A percentile compares a stretch with the other conserved stretches of the same genome.
phyloP scores from a whole-genome alignment of 306 rosid species.

The Corylus americana region DNA sequence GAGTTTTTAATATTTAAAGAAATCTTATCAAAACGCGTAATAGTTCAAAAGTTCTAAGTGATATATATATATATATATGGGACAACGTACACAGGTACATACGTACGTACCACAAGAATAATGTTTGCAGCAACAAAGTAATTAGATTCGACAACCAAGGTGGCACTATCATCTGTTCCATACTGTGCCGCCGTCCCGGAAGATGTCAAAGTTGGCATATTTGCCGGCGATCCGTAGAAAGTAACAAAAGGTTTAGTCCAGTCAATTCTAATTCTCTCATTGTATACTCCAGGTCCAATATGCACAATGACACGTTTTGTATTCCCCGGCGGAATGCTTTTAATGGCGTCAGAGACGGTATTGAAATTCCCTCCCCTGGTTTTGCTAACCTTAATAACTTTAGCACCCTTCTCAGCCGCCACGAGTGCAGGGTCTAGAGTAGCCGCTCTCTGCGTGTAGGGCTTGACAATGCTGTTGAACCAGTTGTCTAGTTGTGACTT shows the following conservation, averaged over 20 bases:
- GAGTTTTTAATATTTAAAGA: no score
- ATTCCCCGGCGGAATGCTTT: constrained; percentile 49
- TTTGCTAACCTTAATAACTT: constrained; percentile 42
- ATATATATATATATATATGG: no score
- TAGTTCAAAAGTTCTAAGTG: no score
- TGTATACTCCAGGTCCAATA: constrained; percentile 55
- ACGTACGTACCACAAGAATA: constrained; percentile 26
- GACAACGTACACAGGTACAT: neutral
- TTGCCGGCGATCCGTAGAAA: constrained; percentile 31
- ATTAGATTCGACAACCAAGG: constrained; percentile 32
- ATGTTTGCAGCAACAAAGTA: constrained; percentile 50
- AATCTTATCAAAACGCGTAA: no score
- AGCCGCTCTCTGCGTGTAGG: neutral
- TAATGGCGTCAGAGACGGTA: constrained; percentile 47
- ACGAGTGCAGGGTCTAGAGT: constrained; percentile 31
- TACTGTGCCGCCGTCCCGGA: constrained; percentile 38
- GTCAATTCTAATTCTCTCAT: constrained; percentile 52
- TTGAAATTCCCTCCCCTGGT: constrained; percentile 54
- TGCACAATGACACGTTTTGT: constrained; percentile 47
- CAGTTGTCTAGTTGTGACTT: constrained; percentile 31
- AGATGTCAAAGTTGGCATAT: constrained; percentile 43
- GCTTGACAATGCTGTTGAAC: constrained; percentile 37
- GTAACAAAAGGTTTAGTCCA: constrained; percentile 50
- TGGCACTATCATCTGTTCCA: constrained; percentile 68
- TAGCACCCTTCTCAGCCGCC: constrained; percentile 37